Evolutionary conservation across 148 eudicot genomes (phyloP).

Genomic region (Rhododendron mucronatum): DNA sequence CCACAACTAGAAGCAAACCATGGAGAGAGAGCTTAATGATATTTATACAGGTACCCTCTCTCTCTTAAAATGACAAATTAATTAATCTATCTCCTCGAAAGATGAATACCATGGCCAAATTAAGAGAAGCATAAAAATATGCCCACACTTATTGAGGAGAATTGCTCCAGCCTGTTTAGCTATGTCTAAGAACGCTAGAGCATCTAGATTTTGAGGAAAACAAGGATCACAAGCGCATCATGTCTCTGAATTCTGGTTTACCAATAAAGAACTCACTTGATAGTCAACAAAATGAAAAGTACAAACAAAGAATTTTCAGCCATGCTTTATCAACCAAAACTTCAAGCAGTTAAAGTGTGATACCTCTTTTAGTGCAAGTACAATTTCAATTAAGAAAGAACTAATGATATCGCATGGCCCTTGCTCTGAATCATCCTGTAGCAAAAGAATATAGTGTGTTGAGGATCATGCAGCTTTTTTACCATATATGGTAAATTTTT

Average conservation of each 20-base stretch:
- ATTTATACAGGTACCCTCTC: not conserved
- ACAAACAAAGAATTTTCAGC: not conserved
- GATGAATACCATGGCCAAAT: not conserved
- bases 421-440: slow-evolving; percentile 62
- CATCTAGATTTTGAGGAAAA: not conserved
- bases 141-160: not conserved
- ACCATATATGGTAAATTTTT: not conserved
- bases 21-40: not conserved
- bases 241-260: not conserved
- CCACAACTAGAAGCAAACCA: not conserved
- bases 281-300: not conserved
- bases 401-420: slow-evolving; percentile 39
- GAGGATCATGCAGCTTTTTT: not conserved
- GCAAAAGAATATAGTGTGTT: not conserved
- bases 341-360: not conserved
- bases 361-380: slow-evolving; percentile 97
- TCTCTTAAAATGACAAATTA: not conserved
- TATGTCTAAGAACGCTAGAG: not conserved
- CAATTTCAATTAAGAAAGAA: slow-evolving; percentile 78
- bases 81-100: not conserved
- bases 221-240: not conserved
- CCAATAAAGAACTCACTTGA: not conserved
- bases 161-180: not conserved
- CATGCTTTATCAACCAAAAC: not conserved
- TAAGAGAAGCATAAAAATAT: not conserved